These are phyloP conservation scores for Annulohypoxylon truncatum DNA, from an alignment of 2,329 filamentous ascomycete species.

Conservation along the genomic window DNA sequence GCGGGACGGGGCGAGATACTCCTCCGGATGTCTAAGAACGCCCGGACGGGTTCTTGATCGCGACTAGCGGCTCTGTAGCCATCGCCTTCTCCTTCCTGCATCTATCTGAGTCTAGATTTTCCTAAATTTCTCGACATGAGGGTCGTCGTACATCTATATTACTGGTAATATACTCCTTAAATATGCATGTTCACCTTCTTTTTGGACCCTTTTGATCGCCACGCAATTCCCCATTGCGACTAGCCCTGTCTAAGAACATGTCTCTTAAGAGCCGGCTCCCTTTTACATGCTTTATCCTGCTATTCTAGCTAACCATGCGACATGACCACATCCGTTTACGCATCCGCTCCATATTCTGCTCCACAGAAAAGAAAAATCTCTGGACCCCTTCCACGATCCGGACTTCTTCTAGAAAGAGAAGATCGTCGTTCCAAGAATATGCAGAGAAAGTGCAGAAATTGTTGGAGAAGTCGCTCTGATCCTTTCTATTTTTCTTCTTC, in stretches of 20 bases:
- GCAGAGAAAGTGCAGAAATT: slow-evolving; percentile 6
- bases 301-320: slow-evolving; percentile 23
- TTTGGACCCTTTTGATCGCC: background rate
- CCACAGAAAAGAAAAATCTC: slow-evolving; percentile 1
- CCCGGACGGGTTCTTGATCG: slow-evolving; percentile 1
- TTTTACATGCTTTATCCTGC: background rate
- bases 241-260: background rate
- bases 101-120: slow-evolving; percentile 36
- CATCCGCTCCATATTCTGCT: slow-evolving; percentile 8
- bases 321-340: slow-evolving; percentile 6
- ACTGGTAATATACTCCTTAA: slow-evolving; percentile 2
- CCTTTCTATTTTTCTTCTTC: background rate
- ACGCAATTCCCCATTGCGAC: background rate
- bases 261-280: slow-evolving; percentile 13
- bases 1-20: slow-evolving; percentile 20
- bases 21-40: slow-evolving; percentile 12
- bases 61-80: slow-evolving; percentile 23
- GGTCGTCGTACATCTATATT: slow-evolving; percentile 6
- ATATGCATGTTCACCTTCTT: slow-evolving; percentile 3
- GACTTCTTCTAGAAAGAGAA: slow-evolving; percentile 32
- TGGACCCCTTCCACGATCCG: slow-evolving; percentile 11
- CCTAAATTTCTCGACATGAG: slow-evolving; percentile 4
- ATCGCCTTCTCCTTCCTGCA: slow-evolving; percentile 29
- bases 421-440: slow-evolving; percentile 23
- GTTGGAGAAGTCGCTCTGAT: slow-evolving; percentile 11